Conservation (phyloP, 2,329 filamentous ascomycete species). For the Metarhizium anisopliae region DNA sequence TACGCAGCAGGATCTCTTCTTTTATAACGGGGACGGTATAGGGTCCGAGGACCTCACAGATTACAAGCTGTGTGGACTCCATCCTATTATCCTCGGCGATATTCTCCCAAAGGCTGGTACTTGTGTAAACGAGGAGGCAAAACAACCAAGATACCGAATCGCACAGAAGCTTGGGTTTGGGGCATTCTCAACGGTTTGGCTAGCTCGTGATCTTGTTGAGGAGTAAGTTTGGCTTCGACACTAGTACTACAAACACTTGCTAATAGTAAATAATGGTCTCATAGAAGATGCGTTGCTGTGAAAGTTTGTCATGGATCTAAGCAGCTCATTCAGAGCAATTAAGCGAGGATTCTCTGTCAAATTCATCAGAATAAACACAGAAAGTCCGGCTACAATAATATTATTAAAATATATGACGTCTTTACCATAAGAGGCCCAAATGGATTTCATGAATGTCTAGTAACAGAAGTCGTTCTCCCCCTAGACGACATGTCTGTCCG, state of each 20-base stretch:
- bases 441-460: neutral
- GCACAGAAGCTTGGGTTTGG: neutral
- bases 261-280: neutral
- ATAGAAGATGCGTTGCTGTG: neutral
- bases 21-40: neutral
- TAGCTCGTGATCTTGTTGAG: neutral
- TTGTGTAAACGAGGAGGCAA: neutral
- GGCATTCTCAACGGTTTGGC: neutral
- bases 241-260: neutral
- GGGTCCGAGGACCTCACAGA: neutral
- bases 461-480: neutral
- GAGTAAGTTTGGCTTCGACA: neutral
- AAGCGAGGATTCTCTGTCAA: neutral
- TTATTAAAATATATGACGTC: neutral
- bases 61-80: neutral
- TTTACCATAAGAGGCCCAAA: neutral
- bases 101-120: neutral
- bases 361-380: neutral
- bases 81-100: neutral
- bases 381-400: neutral
- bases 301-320: neutral
- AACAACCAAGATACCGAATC: neutral
- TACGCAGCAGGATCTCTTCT: neutral
- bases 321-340: neutral
- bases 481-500: neutral